Percentiles rank a stretch among this genome's conserved stretches.
Conservation (phyloP, 2,329 filamentous ascomycete genomes). For the Epichloe sibirici region DNA sequence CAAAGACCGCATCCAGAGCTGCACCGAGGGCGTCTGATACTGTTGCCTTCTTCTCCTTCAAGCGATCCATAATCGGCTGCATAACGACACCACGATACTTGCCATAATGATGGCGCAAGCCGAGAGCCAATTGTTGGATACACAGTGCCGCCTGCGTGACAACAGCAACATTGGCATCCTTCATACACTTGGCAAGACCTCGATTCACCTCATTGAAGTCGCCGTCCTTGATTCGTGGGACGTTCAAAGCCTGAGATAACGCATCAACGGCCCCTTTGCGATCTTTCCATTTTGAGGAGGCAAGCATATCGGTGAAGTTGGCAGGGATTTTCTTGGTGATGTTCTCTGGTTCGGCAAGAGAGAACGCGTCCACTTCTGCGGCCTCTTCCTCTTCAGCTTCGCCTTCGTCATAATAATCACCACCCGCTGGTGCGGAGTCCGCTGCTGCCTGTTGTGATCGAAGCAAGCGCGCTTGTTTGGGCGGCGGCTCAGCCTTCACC, state of each 20-base stretch:
- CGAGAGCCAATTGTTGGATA: slow-evolving; percentile 79
- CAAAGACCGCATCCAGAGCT: slow-evolving; percentile 62
- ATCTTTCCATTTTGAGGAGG: slow-evolving; percentile 96
- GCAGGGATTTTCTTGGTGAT: slow-evolving; percentile 69
- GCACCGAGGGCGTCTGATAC: slow-evolving; percentile 80
- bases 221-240: slow-evolving; percentile 83
- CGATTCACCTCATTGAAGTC: slow-evolving; percentile 77
- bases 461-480: slow-evolving; percentile 83
- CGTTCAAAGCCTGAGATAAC: slow-evolving; percentile 62
- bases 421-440: slow-evolving; percentile 55
- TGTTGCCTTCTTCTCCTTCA: slow-evolving; percentile 92
- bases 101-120: slow-evolving; percentile 62
- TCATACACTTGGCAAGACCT: slow-evolving; percentile 90
- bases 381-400: slow-evolving; percentile 38
- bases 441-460: slow-evolving; percentile 79
- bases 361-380: slow-evolving; percentile 64
- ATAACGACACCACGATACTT: slow-evolving; percentile 75
- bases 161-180: slow-evolving; percentile 93
- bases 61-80: slow-evolving; percentile 80
- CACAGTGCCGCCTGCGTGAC: slow-evolving; percentile 89
- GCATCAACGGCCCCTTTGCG: slow-evolving; percentile 87
- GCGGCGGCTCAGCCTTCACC: slow-evolving; percentile 72
- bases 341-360: slow-evolving; percentile 78
- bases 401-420: slow-evolving; percentile 43
- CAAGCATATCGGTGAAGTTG: slow-evolving; percentile 71